Evolutionary conservation across 1,284 basidiomycete species (phyloP), one percentile per base, ranked within the genome.

Genomic region (Volvariella volvacea): DNA sequence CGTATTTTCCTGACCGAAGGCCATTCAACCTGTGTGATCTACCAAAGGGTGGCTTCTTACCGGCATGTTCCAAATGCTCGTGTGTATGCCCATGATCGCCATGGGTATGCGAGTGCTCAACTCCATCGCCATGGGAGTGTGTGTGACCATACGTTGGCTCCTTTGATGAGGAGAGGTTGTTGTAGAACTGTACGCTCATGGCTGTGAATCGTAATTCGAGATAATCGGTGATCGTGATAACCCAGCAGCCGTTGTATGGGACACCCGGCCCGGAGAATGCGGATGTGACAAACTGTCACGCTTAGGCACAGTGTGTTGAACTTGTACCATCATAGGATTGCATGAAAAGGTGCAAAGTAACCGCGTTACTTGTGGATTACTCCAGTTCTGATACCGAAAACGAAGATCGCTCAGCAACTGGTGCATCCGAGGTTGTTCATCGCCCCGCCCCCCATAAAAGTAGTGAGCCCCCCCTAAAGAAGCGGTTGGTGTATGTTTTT

Each of bases 21-120:
- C 25, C 25, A 28, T 28, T n/a, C 25, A 28, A 6, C 12, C 6
- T 28, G 25, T 28, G 25, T 6, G 6, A 12, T 6, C 6, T 28
- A 28, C 25, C 12, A 37, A 12, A 28, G 10, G 21, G 39, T 25
- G 39, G 40, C 37, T 25, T 16, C 71, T 44, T 58, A 88, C 91
- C 92, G 47, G 92, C 75, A 66, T 93, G 74, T 44, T 94, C 90
- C 41, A 94, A 73, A 55, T 89, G 85, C 51, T 93, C 92, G 61
- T 95, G 92, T 0, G 91, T 92, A 56, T 94, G 92, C 1, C 91
- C 91, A 59, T 93, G 90, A 48, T 91, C 88, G 47, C 61, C 74
- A 51, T 73, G 73, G 19, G 61, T 58, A 20, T 50, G 48, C 31
- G 48, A 32, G n/a, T n/a, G 25, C 25, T 28, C 25, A 6, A 12